These are phyloP conservation scores for Phytophthora agathidicida DNA, from an alignment of 352 stramenopile species.

Conservation along the genomic window DNA sequence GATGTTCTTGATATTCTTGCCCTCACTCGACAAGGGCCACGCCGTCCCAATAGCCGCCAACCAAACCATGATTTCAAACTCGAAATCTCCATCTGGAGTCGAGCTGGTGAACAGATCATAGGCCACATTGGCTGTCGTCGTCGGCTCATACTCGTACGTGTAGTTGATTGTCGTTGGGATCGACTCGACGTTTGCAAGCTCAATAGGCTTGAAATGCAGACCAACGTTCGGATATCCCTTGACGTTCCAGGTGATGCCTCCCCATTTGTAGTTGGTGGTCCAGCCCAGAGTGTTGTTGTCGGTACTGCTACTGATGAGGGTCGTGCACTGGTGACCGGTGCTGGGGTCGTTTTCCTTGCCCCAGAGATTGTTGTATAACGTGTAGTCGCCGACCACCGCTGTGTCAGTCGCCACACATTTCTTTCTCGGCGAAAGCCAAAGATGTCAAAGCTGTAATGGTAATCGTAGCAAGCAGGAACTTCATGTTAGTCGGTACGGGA, in stretches of 20 bases:
- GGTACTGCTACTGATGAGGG: constrained; percentile 12
- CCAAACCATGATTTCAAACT: constrained; percentile 51
- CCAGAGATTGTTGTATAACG: constrained; percentile 49
- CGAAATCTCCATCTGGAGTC: constrained; percentile 21
- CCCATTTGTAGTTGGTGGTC: constrained; percentile 29
- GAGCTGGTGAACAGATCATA: constrained; percentile 46
- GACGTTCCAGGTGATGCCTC: constrained; percentile 25
- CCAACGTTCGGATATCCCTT: constrained; percentile 36
- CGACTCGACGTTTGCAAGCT: constrained; percentile 33
- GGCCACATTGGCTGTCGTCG: constrained; percentile 14
- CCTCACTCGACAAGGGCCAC: constrained; percentile 37
- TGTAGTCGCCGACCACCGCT: constrained; percentile 35
- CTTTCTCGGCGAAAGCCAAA: constrained; percentile 13
- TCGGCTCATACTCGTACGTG: constrained; percentile 29
- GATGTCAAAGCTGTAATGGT: constrained; percentile 5
- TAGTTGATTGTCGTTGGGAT: constrained; percentile 40
- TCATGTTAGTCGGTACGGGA: constrained; percentile 19
- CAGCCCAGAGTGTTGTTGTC: constrained; percentile 23
- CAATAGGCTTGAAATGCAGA: constrained; percentile 27
- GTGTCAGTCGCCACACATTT: constrained; percentile 42
- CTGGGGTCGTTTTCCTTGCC: constrained; percentile 27
- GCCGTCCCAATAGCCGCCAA: constrained; percentile 38
- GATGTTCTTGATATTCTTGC: constrained; percentile 33
- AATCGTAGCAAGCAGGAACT: constrained; percentile 15
- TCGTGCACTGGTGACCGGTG: constrained; percentile 30